Evolutionary conservation across 1,284 basidiomycete species (phyloP), one percentile per base, ranked within the genome.

Genomic region (Apiotrichum brassicae): DNA sequence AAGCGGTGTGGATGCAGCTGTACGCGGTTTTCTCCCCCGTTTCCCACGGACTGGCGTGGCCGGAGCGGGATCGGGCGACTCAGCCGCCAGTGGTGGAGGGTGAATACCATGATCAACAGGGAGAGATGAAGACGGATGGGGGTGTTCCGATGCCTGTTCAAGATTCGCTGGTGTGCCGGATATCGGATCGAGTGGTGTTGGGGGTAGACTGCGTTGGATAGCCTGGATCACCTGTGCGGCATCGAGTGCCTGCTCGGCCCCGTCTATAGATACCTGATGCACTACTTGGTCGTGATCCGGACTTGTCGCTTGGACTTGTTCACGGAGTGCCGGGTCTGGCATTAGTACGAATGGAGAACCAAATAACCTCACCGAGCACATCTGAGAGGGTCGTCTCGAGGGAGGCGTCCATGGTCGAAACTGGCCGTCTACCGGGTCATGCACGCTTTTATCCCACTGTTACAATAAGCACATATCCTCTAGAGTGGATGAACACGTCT

Each of bases 331-430:
- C 19, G 28, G 41, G 20, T 43, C 41, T 43, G 26, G 33, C 13
- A 16, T 16, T 7, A 34, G 33, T 34, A 13, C 11, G 33, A 8
- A 30, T 19, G 13, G 20, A 18, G 11, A 16, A 3, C 6, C 18
- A n/a, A 14, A 25, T 19, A 28, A n/a, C 9, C 48, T 38, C 18
- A 57, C 55, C 55, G 16, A 56, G 54, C 6, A 56, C 54, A 18
- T 53, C 41, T 16, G 43, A 43, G 18, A 57, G 48, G 11, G 51
- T 43, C 11, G 51, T 33, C 23, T 57, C 51, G 9, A 57, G 26
- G 22, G 48, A 33, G 6, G 36, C 33, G 33, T 57, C 51, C 54
- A 56, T 56, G 11, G 37, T 34, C 12, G n/a, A 13, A 14, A 14
- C 28, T 14, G 28, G 28, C 14, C 28, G 28, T 8, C 8, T 14